Evolutionary conservation across 2,329 filamentous ascomycete species (phyloP), one percentile per base, ranked within the genome.

Genomic region (Hypoxylon sp.): DNA sequence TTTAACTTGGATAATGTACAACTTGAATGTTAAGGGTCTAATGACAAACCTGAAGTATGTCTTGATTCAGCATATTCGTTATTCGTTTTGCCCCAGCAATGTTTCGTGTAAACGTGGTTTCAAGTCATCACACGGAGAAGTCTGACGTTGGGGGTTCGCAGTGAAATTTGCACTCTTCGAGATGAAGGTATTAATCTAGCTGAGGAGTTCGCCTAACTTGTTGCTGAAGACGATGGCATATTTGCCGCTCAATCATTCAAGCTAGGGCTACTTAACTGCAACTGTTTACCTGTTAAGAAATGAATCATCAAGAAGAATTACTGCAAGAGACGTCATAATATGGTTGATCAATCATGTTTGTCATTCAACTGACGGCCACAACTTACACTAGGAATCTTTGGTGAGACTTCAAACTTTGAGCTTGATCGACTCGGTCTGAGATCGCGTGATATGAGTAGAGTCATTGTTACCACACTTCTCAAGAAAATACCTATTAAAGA

Each of bases 261-360:
- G 37, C 1, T n/a, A 4, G n/a, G 17, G 46, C 9, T 29, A 29
- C 26, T 5, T 17, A 11, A 42, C 19, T n/a, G 6, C 10, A 8
- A 42, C 10, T 54, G 35, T 37, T n/a, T n/a, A 6, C 3, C 14
- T n/a, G 35, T 5, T 5, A n/a, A n/a, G 14, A 14, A 5, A 13
- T 37, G 4, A 37, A n/a, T 37, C 2, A 37, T 37, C 13, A 44
- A 22, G 39, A 44, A 11, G 9, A 8, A 19, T 17, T 17, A 17
- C 5, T 19, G 39, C 4, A 44, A n/a, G 39, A 22, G 14, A 22
- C n/a, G 39, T 19, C 39, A 44, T 19, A n/a, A 44, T 19, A 19
- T 44, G 14, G 39, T 22, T 19, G n/a, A 44, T 44, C n/a, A 44
- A 22, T 44, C 39, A 44, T 22, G 39, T 44, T 22, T 44, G 39